Percentiles rank a stretch among this genome's conserved stretches.
Evolutionary conservation across 2,329 filamentous ascomycete species (phyloP).

Genomic region (Ophiocordyceps camponoti-rufipedis): DNA sequence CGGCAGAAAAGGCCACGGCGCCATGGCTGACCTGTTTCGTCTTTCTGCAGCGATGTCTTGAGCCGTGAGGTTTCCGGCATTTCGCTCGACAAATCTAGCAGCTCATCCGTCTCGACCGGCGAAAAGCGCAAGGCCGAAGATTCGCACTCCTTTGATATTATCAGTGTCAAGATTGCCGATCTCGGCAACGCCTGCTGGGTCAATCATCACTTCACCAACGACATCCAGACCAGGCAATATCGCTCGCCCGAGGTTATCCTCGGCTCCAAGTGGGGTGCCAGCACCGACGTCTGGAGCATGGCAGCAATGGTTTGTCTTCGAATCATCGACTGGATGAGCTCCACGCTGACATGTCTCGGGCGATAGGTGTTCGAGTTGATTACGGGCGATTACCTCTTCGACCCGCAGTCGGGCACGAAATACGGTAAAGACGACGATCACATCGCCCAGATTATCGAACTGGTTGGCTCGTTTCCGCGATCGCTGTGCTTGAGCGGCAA

Average conservation of each 20-base stretch:
- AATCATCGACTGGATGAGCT: neutral
- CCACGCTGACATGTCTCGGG: neutral
- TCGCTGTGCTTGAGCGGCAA: slow-evolving; percentile 82
- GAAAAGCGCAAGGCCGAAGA: slow-evolving; percentile 49
- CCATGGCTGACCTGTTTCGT: neutral
- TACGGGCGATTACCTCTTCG: slow-evolving; percentile 95
- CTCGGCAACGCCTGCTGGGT: slow-evolving; percentile 98
- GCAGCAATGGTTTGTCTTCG: slow-evolving; percentile 67
- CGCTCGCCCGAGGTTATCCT: slow-evolving; percentile 93
- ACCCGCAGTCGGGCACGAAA: slow-evolving; percentile 94
- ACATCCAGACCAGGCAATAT: slow-evolving; percentile 96
- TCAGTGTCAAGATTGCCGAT: slow-evolving; percentile 98
- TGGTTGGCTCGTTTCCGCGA: slow-evolving; percentile 85
- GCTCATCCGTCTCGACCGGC: slow-evolving; percentile 29
- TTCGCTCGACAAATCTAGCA: slow-evolving; percentile 59
- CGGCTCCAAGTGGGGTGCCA: slow-evolving; percentile 96
- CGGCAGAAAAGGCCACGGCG: neutral
- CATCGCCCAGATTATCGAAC: slow-evolving; percentile 95
- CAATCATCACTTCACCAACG: slow-evolving; percentile 96
- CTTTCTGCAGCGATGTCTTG: slow-evolving; percentile 51
- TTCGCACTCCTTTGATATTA: slow-evolving; percentile 45
- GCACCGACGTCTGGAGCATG: slow-evolving; percentile 99
- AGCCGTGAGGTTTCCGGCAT: slow-evolving; percentile 90
- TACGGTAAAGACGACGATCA: slow-evolving; percentile 99
- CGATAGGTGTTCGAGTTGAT: slow-evolving; percentile 85